Evolutionary conservation across 805 yeast genomes (phyloP).

Genomic region (Kuraishia ogatae): DNA sequence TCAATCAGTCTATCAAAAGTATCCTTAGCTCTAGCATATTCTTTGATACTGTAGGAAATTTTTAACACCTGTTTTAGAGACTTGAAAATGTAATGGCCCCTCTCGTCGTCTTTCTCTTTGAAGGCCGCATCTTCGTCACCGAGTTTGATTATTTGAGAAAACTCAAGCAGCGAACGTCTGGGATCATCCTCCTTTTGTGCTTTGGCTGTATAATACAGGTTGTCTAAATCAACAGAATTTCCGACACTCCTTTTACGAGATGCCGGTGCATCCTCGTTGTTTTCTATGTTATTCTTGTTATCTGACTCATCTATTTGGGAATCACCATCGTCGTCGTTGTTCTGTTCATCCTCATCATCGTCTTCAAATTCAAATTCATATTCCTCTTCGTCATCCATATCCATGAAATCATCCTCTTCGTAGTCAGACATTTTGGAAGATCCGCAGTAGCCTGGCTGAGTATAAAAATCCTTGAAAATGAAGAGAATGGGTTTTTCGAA

Average conservation of each 20-base stretch:
- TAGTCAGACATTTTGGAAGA: conserved; percentile 23
- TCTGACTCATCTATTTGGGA: conserved; percentile 4
- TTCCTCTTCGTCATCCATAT: conserved; percentile 26
- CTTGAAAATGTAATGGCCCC: conserved; percentile 19
- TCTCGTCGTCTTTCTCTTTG: not conserved
- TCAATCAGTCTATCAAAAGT: conserved; percentile 13
- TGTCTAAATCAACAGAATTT: conserved; percentile 12
- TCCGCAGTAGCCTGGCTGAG: not conserved
- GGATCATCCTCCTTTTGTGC: conserved; percentile 21
- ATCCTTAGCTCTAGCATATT: conserved; percentile 8
- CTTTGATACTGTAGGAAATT: conserved; percentile 11
- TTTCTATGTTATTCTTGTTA: conserved; percentile 3
- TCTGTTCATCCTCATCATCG: conserved; percentile 9
- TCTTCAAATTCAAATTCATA: conserved; percentile 20
- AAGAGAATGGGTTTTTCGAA: too few relatives aligned
- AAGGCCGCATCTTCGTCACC: not conserved
- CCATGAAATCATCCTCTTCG: conserved; percentile 15
- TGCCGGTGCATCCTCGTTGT: not conserved
- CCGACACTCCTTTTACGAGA: not conserved
- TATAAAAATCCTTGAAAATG: too few relatives aligned
- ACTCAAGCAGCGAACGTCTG: conserved; percentile 15
- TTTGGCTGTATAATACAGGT: conserved; percentile 23
- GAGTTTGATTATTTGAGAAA: conserved; percentile 11
- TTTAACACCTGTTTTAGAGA: conserved; percentile 24
- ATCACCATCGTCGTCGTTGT: conserved; percentile 6